phyloP scores from a whole-genome alignment of 495 filamentous ascomycete genomes.

The Ramalina peruviana region DNA sequence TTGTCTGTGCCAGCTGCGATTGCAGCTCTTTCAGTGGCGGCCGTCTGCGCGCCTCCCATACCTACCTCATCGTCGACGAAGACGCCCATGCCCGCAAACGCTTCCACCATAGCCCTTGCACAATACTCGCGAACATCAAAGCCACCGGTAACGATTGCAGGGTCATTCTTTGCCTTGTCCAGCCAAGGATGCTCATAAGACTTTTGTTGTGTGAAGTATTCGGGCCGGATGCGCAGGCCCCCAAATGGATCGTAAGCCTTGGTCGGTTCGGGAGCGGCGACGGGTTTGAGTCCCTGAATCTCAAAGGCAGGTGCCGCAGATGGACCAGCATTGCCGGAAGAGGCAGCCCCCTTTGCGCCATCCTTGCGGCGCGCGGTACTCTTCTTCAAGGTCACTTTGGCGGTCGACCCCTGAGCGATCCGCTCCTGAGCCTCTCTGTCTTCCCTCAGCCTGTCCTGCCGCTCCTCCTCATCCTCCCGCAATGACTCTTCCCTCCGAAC shows the following conservation, averaged over 20 bases:
- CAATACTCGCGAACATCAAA: slow-evolving; percentile 74
- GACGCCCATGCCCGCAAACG: slow-evolving; percentile 76
- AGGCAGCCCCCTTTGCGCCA: slow-evolving; percentile 29
- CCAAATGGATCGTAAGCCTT: slow-evolving; percentile 84
- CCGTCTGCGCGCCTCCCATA: slow-evolving; percentile 20
- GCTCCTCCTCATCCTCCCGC: slow-evolving; percentile 51
- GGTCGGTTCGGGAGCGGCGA: slow-evolving; percentile 49
- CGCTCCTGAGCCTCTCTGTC: slow-evolving; percentile 43
- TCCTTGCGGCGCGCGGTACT: slow-evolving; percentile 37
- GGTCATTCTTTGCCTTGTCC: slow-evolving; percentile 43
- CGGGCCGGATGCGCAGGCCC: slow-evolving; percentile 49
- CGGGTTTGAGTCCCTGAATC: slow-evolving; percentile 67
- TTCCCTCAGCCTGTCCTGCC: slow-evolving; percentile 42
- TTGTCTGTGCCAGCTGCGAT: slow-evolving; percentile 11
- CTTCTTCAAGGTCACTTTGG: slow-evolving; percentile 59
- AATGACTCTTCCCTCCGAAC: slow-evolving; percentile 39
- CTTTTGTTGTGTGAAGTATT: slow-evolving; percentile 54
- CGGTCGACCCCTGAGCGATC: slow-evolving; percentile 33
- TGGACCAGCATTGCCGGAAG: slow-evolving; percentile 20
- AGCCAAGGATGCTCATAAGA: slow-evolving; percentile 54
- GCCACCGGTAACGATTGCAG: slow-evolving; percentile 57
- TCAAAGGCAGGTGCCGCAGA: slow-evolving; percentile 22
- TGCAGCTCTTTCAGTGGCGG: slow-evolving; percentile 20
- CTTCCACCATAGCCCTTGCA: slow-evolving; percentile 65
- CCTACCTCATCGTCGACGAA: slow-evolving; percentile 68